Conservation (phyloP, 2,329 filamentous ascomycete species). For the Botrytis tulipae region DNA sequence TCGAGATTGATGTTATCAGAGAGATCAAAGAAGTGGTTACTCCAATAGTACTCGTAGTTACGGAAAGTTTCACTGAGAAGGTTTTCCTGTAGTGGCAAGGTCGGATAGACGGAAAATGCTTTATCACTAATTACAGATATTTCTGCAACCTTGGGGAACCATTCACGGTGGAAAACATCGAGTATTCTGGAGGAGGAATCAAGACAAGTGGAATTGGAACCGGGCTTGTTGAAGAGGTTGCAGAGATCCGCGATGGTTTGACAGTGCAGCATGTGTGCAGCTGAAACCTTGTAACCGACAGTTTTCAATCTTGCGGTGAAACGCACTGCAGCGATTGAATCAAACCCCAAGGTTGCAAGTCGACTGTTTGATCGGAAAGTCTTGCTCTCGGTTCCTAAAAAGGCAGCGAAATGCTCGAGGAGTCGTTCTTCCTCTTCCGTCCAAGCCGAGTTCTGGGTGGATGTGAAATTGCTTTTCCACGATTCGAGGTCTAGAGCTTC, state of each 20-base stretch:
- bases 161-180: neutral
- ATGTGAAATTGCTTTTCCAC: conserved; percentile 10
- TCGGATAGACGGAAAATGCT: neutral
- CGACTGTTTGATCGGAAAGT: neutral
- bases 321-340: conserved; percentile 10
- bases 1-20: conserved; percentile 26
- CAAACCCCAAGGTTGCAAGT: conserved; percentile 5
- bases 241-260: conserved; percentile 7
- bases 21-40: conserved; percentile 30
- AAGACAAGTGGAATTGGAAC: neutral
- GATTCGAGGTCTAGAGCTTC: neutral
- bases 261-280: conserved; percentile 3
- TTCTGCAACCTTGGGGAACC: neutral
- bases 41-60: conserved; percentile 36
- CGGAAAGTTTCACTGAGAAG: conserved; percentile 36
- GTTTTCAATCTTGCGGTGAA: conserved; percentile 9
- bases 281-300: conserved; percentile 1
- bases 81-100: conserved; percentile 22
- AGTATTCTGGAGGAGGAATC: neutral
- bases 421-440: conserved; percentile 2
- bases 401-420: neutral
- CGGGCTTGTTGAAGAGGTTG: neutral
- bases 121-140: neutral
- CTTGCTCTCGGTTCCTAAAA: neutral
- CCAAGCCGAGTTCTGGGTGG: neutral